Evolutionary conservation across 2,329 filamentous ascomycete genomes (phyloP).

Genomic region (Alternaria rosae): DNA sequence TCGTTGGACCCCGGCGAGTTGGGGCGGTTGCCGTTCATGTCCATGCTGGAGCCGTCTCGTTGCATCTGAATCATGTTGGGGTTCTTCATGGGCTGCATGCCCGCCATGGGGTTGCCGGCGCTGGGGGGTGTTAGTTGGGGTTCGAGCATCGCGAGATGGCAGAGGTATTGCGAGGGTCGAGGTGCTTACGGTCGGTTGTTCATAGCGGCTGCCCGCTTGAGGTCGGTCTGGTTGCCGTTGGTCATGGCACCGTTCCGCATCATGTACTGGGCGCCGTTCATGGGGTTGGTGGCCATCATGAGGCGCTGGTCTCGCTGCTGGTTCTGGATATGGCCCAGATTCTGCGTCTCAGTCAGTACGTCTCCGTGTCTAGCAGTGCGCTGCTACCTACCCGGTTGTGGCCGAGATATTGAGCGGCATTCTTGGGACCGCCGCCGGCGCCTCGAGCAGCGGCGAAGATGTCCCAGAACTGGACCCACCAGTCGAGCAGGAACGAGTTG

Average conservation of each 20-base stretch:
- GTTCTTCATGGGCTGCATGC: constrained; percentile 66
- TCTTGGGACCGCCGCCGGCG: constrained; percentile 45
- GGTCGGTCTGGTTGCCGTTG: constrained; percentile 65
- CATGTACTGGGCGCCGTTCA: constrained; percentile 53
- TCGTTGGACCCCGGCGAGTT: constrained; percentile 84
- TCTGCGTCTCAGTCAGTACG: constrained; percentile 51
- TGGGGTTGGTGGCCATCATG: constrained; percentile 68
- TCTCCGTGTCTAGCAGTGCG: not conserved
- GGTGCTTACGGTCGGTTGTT: constrained; percentile 75
- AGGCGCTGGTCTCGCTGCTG: constrained; percentile 71
- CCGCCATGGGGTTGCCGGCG: constrained; percentile 62
- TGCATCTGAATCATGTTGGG: constrained; percentile 79
- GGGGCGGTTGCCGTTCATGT: constrained; percentile 78
- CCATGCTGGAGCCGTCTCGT: constrained; percentile 84
- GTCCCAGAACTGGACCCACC: constrained; percentile 98
- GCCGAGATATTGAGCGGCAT: constrained; percentile 73
- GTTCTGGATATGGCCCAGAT: constrained; percentile 76
- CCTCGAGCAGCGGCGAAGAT: constrained; percentile 85
- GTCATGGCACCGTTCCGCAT: constrained; percentile 65
- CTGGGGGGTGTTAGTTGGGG: constrained; percentile 26
- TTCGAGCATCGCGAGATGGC: not conserved
- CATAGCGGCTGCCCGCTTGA: constrained; percentile 78
- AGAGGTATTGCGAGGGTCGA: not conserved
- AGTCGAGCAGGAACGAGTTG: constrained; percentile 91
- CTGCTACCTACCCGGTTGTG: constrained; percentile 76